phyloP scores from a whole-genome alignment of 163 green algal genomes.

The Chlorella variabilis region DNA sequence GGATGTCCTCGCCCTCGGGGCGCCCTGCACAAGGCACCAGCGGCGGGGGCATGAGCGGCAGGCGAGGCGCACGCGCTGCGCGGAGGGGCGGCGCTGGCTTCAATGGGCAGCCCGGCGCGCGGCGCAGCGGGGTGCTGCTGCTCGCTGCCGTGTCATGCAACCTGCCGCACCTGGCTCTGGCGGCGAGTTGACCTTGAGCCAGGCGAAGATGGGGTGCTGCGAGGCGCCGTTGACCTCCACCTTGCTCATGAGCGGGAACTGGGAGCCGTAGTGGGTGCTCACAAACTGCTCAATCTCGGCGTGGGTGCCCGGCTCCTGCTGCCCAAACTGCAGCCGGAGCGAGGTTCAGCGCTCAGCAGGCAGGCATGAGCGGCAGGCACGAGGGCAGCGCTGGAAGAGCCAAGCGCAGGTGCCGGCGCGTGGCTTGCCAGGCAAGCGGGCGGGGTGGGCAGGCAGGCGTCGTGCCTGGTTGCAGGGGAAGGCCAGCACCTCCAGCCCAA shows the following conservation, averaged over 20 bases:
- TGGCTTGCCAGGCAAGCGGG: too few species aligned
- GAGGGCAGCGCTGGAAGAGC: too few species aligned
- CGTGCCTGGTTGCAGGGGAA: slow-evolving; percentile 51
- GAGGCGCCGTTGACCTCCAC: slow-evolving; percentile 29
- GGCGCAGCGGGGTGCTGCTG: too few species aligned
- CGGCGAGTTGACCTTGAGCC: slow-evolving; percentile 36
- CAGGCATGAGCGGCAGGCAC: background rate
- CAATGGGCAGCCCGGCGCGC: too few species aligned
- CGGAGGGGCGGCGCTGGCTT: too few species aligned
- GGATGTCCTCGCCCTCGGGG: slow-evolving; percentile 14
- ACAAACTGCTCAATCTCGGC: slow-evolving; percentile 36
- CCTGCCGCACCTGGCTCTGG: slow-evolving; percentile 12
- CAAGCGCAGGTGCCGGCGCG: too few species aligned
- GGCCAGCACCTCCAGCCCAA: slow-evolving; percentile 47
- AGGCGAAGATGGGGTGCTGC: slow-evolving; percentile 38
- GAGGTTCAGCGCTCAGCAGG: too few species aligned
- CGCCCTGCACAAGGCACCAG: too few species aligned
- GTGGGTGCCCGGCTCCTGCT: slow-evolving; percentile 35
- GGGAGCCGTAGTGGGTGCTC: background rate
- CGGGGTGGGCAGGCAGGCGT: too few species aligned
- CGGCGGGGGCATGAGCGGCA: too few species aligned
- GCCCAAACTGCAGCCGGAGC: slow-evolving; percentile 36
- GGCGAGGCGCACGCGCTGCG: too few species aligned
- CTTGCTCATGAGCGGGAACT: slow-evolving; percentile 46
- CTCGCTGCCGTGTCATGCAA: too few species aligned